These are phyloP conservation scores for Phytopythium boreale DNA, from an alignment of 352 stramenopile genomes.

Conservation along the genomic window DNA sequence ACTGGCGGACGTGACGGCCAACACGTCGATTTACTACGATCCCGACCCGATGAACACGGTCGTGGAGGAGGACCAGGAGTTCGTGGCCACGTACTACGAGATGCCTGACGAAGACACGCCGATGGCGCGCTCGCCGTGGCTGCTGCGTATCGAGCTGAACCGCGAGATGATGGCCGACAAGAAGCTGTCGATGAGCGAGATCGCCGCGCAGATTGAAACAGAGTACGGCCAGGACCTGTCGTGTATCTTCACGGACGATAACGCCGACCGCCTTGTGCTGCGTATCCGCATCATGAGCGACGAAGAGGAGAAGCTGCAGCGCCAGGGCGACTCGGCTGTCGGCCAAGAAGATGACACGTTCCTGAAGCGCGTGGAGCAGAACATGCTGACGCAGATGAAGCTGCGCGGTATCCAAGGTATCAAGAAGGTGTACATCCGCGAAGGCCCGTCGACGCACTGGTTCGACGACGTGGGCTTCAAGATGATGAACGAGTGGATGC, in stretches of 20 bases:
- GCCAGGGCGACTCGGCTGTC: constrained; percentile 79
- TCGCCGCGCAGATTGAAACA: constrained; percentile 92
- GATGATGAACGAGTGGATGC: constrained; percentile 96
- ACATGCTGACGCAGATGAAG: constrained; percentile 96
- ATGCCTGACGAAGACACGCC: constrained; percentile 96
- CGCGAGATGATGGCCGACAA: constrained; percentile 97
- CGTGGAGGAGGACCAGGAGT: constrained; percentile 96
- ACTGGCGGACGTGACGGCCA: constrained; percentile 94
- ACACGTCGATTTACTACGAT: constrained; percentile 99
- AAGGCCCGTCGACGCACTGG: constrained; percentile 93
- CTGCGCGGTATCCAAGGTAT: constrained; percentile 96
- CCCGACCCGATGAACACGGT: constrained; percentile 97
- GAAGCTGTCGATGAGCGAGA: constrained; percentile 97
- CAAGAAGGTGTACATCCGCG: constrained; percentile 98
- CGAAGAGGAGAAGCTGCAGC: constrained; percentile 85
- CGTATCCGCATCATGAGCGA: constrained; percentile 97
- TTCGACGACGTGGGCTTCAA: constrained; percentile 95
- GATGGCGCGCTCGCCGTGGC: constrained; percentile 94
- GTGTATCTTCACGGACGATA: constrained; percentile 98
- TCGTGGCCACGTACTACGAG: constrained; percentile 97
- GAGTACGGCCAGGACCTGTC: constrained; percentile 96
- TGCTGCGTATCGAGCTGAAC: constrained; percentile 98
- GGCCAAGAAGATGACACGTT: constrained; percentile 94
- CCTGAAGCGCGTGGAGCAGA: constrained; percentile 97
- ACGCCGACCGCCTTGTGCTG: constrained; percentile 96